Percentiles rank a stretch among this genome's conserved stretches.
These are phyloP conservation scores for Podaxis carcinomalis DNA, from an alignment of 768 basidiomycete genomes.

Conservation along the genomic window DNA sequence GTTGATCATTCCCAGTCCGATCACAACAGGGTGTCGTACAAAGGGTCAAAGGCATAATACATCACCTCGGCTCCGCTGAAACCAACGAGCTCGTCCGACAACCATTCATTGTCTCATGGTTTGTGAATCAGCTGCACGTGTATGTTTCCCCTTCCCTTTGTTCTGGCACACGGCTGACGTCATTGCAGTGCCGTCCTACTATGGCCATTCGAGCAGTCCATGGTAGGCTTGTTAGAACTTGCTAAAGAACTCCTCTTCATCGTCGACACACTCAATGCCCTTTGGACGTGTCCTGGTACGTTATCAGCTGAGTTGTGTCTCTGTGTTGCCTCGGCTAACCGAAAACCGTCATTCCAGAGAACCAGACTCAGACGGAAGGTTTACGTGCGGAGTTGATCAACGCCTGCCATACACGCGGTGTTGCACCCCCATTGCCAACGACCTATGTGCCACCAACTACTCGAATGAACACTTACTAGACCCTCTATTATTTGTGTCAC, in stretches of 20 bases:
- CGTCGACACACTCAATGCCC: conserved; percentile 60
- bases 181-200: conserved; percentile 44
- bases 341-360: neutral
- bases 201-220: conserved; percentile 58
- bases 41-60: conserved; percentile 51
- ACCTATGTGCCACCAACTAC: neutral
- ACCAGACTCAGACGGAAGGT: neutral
- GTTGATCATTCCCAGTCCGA: conserved; percentile 39
- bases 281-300: conserved; percentile 61
- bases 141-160: conserved; percentile 25
- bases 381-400: neutral
- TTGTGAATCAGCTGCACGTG: conserved; percentile 62
- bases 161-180: neutral
- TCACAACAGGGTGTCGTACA: conserved; percentile 67
- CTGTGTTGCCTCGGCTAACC: neutral
- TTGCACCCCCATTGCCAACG: conserved; percentile 3
- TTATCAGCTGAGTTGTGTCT: neutral
- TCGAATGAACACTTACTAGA: conserved; percentile 3
- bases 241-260: conserved; percentile 61
- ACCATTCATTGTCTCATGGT: conserved; percentile 72
- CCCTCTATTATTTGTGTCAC: no score
- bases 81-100: conserved; percentile 59
- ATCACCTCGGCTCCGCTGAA: conserved; percentile 44
- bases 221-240: conserved; percentile 57
- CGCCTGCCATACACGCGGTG: conserved; percentile 6